Percentiles rank a stretch among this genome's conserved stretches.
Conservation (phyloP, 805 yeast genomes). For the Pichia cephalocereana region DNA sequence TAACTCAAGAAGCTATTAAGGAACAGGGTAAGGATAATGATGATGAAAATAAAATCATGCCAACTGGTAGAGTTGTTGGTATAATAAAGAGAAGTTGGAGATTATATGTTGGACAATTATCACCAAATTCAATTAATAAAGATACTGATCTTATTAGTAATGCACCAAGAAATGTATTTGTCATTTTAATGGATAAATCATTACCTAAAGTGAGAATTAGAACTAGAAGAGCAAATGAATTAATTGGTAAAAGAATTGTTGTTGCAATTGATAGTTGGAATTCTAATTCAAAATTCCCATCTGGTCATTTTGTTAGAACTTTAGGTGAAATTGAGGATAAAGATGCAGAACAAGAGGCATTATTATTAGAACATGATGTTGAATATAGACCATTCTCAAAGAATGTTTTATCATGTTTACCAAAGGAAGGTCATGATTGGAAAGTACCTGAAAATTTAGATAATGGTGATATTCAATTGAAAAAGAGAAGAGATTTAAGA, state of each 20-base stretch:
- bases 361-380: slow-evolving; percentile 88
- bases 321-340: slow-evolving; percentile 87
- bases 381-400: slow-evolving; percentile 94
- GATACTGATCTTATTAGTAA: slow-evolving; percentile 43
- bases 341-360: slow-evolving; percentile 93
- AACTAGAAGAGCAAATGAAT: slow-evolving; percentile 76
- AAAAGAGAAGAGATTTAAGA: slow-evolving; percentile 74
- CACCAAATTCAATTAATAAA: slow-evolving; percentile 56
- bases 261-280: slow-evolving; percentile 94
- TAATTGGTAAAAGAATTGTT: slow-evolving; percentile 84
- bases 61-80: slow-evolving; percentile 92
- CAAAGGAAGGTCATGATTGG: slow-evolving; percentile 92
- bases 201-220: slow-evolving; percentile 81
- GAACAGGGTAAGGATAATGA: slow-evolving; percentile 39
- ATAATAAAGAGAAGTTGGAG: slow-evolving; percentile 90
- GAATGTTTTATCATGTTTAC: slow-evolving; percentile 85
- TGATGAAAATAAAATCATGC: slow-evolving; percentile 50
- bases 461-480: slow-evolving; percentile 43
- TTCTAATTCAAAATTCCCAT: slow-evolving; percentile 69
- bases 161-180: slow-evolving; percentile 71
- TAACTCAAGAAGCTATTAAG: slow-evolving; percentile 68
- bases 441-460: slow-evolving; percentile 61
- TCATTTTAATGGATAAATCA: slow-evolving; percentile 79
- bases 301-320: slow-evolving; percentile 88
- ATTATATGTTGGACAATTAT: slow-evolving; percentile 88